Evolutionary conservation across 108 stramenopile species (phyloP), one percentile per base, ranked within the genome.

Genomic region (Mediolabrus comicus): DNA sequence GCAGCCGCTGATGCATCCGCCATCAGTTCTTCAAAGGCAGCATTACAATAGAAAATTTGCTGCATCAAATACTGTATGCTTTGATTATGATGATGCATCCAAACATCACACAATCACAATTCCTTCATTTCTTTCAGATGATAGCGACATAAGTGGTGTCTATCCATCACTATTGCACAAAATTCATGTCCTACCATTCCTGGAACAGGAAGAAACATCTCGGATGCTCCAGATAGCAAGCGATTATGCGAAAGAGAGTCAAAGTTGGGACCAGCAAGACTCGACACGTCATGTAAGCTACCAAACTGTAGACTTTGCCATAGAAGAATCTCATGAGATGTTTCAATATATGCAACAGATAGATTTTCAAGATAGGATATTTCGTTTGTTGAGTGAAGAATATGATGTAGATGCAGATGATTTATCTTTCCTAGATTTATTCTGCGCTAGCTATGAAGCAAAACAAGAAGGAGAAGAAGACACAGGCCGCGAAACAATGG

Each of bases 381-480:
- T 74, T 55, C 39, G 62, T 7, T 52, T 61, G 25, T 58, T 91
- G 30, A 62, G 69, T 38, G 66, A 83, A 11, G 49, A 71, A 16
- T 91, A 82, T 36, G 81, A 69, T 51, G 53, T 91, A 6, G 84
- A 88, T 36, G 30, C 24, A 6, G 77, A 78, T 1, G 86, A 85
- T 75, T 57, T 91, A 74, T 65, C 73, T 3, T 88, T 65, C 59
- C 53, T 85, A 43, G 90, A 91, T 71, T 77, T 91, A 53, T 91
- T 91, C 58, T 88, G 87, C 56, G 84, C 84, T 0, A 80, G 84
- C 55, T 91, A 91, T 74, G 75, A 86, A 66, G 85, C 82, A 16
- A 74, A 67, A 1, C 63, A 51, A 28, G 30, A 36, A 1, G 67
- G 54, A 28, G 30, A 36, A 22, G 19, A 8, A 30, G 22, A 38